phyloP scores from a whole-genome alignment of 208 protist genomes.

The Porcisia deanei region DNA sequence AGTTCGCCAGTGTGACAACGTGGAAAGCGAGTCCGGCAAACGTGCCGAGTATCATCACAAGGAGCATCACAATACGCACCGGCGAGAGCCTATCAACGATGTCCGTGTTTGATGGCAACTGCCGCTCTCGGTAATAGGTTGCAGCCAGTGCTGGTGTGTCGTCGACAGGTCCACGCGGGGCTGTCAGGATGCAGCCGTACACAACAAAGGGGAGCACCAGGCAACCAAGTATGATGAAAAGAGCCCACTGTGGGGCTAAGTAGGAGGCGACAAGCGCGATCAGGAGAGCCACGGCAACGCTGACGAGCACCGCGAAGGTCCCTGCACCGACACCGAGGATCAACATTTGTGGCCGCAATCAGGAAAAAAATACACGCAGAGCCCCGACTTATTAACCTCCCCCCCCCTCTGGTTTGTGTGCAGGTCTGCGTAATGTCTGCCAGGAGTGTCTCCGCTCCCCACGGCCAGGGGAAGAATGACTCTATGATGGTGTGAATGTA shows the following conservation, averaged over 20 bases:
- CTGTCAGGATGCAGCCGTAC: conserved; percentile 73
- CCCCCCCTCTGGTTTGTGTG: too few relatives aligned
- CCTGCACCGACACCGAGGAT: conserved; percentile 74
- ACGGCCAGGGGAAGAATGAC: neutral
- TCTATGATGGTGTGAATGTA: neutral
- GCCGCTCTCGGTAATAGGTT: conserved; percentile 50
- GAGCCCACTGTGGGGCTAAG: conserved; percentile 36
- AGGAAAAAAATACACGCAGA: too few relatives aligned
- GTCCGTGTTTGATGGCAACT: conserved; percentile 39
- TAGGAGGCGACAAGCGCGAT: conserved; percentile 51
- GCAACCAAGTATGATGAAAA: conserved; percentile 57
- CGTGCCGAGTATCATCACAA: conserved; percentile 44
- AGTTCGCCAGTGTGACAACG: conserved; percentile 36
- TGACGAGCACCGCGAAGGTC: conserved; percentile 73
- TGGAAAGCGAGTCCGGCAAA: conserved; percentile 49
- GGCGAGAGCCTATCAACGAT: conserved; percentile 68
- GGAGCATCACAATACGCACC: conserved; percentile 60
- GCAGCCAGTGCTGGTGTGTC: conserved; percentile 1
- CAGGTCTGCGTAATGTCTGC: too few relatives aligned
- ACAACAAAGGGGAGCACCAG: conserved; percentile 70
- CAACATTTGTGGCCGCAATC: conserved; percentile 22
- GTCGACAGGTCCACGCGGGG: conserved; percentile 17
- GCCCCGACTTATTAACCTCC: too few relatives aligned
- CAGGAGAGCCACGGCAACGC: conserved; percentile 51
- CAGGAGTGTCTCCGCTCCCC: neutral